Conservation (phyloP, 495 filamentous ascomycete genomes). For the Lasiosphaeria hispida region DNA sequence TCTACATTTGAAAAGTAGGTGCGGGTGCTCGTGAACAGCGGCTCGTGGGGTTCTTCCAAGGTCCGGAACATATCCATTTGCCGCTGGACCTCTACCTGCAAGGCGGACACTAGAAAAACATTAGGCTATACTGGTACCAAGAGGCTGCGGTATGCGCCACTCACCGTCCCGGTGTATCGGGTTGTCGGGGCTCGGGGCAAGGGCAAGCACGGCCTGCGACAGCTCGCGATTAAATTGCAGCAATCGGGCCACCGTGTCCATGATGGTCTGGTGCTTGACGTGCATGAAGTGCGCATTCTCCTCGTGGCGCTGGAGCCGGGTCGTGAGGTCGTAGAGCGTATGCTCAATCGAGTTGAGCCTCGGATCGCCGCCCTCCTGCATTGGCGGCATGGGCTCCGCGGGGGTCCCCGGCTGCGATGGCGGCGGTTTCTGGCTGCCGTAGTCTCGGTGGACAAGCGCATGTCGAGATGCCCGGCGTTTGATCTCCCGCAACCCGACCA, state of each 20-base stretch:
- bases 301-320: slow-evolving; percentile 74
- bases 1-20: slow-evolving; percentile 76
- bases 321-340: slow-evolving; percentile 74
- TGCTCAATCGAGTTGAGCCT: slow-evolving; percentile 77
- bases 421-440: slow-evolving; percentile 77
- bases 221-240: slow-evolving; percentile 68
- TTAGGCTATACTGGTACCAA: slow-evolving; percentile 33
- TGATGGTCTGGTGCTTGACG: slow-evolving; percentile 75
- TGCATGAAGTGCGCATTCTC: slow-evolving; percentile 76
- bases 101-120: slow-evolving; percentile 59
- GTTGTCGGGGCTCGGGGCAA: slow-evolving; percentile 65
- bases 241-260: slow-evolving; percentile 75
- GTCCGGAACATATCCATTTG: slow-evolving; percentile 70
- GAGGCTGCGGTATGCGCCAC: slow-evolving; percentile 25
- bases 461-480: slow-evolving; percentile 95
- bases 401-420: slow-evolving; percentile 79
- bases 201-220: slow-evolving; percentile 64
- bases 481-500: slow-evolving; percentile 90
- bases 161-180: slow-evolving; percentile 62
- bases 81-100: slow-evolving; percentile 83
- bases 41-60: slow-evolving; percentile 73
- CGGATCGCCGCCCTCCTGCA: slow-evolving; percentile 71
- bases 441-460: slow-evolving; percentile 91
- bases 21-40: slow-evolving; percentile 69
- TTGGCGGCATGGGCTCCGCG: slow-evolving; percentile 66